A percentile compares a stretch with the other conserved stretches of the same genome.
Conservation (phyloP, 805 yeast genomes). For the Saccharomyces paradoxus region DNA sequence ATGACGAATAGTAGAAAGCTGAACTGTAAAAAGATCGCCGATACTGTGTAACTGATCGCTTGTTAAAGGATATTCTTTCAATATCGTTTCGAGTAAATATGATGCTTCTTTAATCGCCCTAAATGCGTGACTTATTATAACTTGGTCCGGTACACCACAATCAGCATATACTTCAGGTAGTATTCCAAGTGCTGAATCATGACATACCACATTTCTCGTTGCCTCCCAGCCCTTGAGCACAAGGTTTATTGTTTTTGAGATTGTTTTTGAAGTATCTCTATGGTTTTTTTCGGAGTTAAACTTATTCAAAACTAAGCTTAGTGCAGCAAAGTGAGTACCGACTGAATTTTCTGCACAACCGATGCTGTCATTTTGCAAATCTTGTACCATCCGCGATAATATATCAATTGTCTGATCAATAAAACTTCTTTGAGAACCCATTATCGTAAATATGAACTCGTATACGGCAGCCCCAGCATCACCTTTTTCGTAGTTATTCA, state of each 20-base stretch:
- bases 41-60: constrained; percentile 21
- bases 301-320: constrained; percentile 38
- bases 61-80: constrained; percentile 29
- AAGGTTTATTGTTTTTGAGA: constrained; percentile 8
- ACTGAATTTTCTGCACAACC: constrained; percentile 45
- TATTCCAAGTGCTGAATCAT: constrained; percentile 66
- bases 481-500: constrained; percentile 48
- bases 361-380: constrained; percentile 32
- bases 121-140: constrained; percentile 66
- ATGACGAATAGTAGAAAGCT: constrained; percentile 69
- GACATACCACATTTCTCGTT: constrained; percentile 42
- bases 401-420: constrained; percentile 28
- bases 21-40: constrained; percentile 54
- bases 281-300: constrained; percentile 8
- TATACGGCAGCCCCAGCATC: constrained; percentile 74
- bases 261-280: background rate
- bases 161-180: constrained; percentile 40
- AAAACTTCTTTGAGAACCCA: constrained; percentile 24
- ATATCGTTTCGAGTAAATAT: constrained; percentile 39
- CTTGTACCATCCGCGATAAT: constrained; percentile 30
- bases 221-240: constrained; percentile 29
- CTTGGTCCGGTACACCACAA: constrained; percentile 35
- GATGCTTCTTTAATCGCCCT: constrained; percentile 75
- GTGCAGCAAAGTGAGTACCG: constrained; percentile 64
- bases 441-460: constrained; percentile 39